These are phyloP conservation scores for Trapa incisa DNA, from an alignment of 345 rosid genomes.

Conservation along the genomic window DNA sequence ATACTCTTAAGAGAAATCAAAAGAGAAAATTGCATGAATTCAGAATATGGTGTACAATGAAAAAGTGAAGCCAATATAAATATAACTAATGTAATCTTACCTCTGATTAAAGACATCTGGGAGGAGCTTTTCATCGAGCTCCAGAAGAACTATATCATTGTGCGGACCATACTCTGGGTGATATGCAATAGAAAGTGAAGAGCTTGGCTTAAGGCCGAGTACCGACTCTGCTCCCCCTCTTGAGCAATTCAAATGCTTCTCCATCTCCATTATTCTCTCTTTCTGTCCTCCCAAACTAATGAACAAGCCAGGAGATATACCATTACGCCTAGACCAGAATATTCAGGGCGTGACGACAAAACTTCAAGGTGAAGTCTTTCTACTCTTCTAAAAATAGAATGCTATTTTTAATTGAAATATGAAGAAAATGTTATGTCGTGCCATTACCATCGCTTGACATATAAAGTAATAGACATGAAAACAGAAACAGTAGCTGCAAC, in stretches of 20 bases:
- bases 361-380: background rate
- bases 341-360: background rate
- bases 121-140: slow-evolving; percentile 54
- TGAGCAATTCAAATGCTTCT: background rate
- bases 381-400: too few relatives aligned
- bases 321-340: background rate
- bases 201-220: slow-evolving; percentile 35
- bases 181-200: slow-evolving; percentile 47
- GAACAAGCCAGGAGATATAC: background rate
- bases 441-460: background rate
- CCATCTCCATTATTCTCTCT: background rate
- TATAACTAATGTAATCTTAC: slow-evolving; percentile 12
- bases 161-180: slow-evolving; percentile 58
- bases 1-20: slow-evolving; percentile 28
- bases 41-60: background rate
- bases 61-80: background rate
- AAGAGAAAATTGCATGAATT: background rate
- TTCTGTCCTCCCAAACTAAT: background rate
- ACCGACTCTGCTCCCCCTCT: slow-evolving; percentile 48
- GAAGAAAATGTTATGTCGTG: too few relatives aligned
- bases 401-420: too few relatives aligned
- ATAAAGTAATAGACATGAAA: background rate
- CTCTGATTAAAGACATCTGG: slow-evolving; percentile 52
- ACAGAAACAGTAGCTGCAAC: background rate
- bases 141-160: slow-evolving; percentile 63